These are phyloP conservation scores for Aspergillus cavernicola DNA, from an alignment of 495 filamentous ascomycete species.

Conservation along the genomic window DNA sequence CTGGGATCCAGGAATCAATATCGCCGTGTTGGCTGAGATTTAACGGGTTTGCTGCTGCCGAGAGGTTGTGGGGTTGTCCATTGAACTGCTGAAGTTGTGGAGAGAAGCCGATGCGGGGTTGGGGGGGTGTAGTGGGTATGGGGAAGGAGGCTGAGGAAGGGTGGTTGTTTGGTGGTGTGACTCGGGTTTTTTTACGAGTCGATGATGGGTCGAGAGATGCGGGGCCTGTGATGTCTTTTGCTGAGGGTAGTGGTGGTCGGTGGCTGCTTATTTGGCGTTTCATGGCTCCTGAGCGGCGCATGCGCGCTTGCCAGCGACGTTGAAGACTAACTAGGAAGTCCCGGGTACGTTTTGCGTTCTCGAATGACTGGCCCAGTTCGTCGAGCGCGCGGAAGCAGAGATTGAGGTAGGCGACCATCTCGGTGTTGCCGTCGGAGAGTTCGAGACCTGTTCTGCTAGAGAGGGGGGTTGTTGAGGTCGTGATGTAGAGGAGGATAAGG, in stretches of 20 bases:
- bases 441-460: slow-evolving; percentile 23
- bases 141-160: slow-evolving; percentile 1
- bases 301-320: slow-evolving; percentile 45
- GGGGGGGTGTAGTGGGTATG: background rate
- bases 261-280: slow-evolving; percentile 35
- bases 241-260: slow-evolving; percentile 4
- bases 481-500: slow-evolving; percentile 45
- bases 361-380: slow-evolving; percentile 45
- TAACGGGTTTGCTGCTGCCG: slow-evolving; percentile 9
- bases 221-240: background rate
- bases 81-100: background rate
- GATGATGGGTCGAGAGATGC: slow-evolving; percentile 11
- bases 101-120: background rate
- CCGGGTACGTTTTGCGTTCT: slow-evolving; percentile 44
- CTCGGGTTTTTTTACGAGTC: slow-evolving; percentile 31
- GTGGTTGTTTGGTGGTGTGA: slow-evolving; percentile 10
- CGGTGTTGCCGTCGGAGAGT: slow-evolving; percentile 24
- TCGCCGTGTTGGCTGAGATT: slow-evolving; percentile 22
- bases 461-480: slow-evolving; percentile 35
- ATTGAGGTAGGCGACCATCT: slow-evolving; percentile 46
- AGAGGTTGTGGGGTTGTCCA: slow-evolving; percentile 10
- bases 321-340: slow-evolving; percentile 45
- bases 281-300: slow-evolving; percentile 36
- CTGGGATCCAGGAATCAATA: slow-evolving; percentile 33
- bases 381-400: slow-evolving; percentile 47